Evolutionary conservation across 2,329 filamentous ascomycete genomes (phyloP).

Genomic region (Juglanconis sp.): DNA sequence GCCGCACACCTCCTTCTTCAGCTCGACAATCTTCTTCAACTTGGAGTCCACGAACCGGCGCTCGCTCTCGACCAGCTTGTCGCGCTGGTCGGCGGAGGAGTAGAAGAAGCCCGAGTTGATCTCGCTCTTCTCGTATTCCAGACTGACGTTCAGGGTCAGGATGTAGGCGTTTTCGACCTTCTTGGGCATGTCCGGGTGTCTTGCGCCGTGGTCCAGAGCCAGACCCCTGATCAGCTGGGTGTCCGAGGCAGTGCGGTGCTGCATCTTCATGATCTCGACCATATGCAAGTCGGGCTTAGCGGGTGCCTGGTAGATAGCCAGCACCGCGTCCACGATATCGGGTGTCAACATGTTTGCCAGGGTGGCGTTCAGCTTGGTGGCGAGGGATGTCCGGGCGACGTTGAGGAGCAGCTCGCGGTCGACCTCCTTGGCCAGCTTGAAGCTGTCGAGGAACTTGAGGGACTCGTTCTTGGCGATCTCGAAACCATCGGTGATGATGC

Average conservation of each 20-base stretch:
- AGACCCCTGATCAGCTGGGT: conserved; percentile 93
- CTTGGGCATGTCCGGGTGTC: conserved; percentile 98
- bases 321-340: conserved; percentile 92
- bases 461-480: conserved; percentile 94
- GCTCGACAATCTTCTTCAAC: conserved; percentile 92
- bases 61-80: conserved; percentile 97
- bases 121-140: conserved; percentile 99
- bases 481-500: conserved; percentile 96
- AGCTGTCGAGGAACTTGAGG: conserved; percentile 90
- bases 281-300: conserved; percentile 97
- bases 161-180: conserved; percentile 93
- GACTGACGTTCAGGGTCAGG: conserved; percentile 88
- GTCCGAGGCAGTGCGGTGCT: conserved; percentile 92
- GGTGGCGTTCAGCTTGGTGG: conserved; percentile 88
- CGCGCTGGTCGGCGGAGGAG: conserved; percentile 91
- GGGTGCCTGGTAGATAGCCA: conserved; percentile 86
- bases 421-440: conserved; percentile 85
- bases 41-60: conserved; percentile 94
- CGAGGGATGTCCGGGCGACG: conserved; percentile 89
- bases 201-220: conserved; percentile 89
- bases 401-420: conserved; percentile 92
- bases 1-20: conserved; percentile 97
- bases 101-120: conserved; percentile 99
- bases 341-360: conserved; percentile 90
- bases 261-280: conserved; percentile 99